A percentile compares a stretch with the other conserved stretches of the same genome.
Conservation (phyloP, 495 filamentous ascomycete genomes). For the Hypoxylon intermedium region DNA sequence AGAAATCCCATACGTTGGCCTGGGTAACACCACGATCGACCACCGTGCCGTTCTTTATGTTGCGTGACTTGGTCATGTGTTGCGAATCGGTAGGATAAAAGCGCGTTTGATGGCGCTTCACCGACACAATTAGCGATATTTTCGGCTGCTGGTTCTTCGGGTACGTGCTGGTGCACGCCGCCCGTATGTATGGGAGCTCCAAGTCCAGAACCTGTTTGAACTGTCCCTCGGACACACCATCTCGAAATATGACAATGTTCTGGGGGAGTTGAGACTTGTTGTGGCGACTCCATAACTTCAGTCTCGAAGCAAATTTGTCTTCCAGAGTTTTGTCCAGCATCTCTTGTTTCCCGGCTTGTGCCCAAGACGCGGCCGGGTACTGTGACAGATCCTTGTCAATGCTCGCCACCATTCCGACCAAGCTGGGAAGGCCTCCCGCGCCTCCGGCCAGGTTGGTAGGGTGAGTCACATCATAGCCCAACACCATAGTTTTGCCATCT, state of each 20-base stretch:
- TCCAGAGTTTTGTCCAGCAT: slow-evolving; percentile 66
- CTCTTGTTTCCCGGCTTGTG: slow-evolving; percentile 63
- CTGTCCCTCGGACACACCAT: slow-evolving; percentile 90
- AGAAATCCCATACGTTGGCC: slow-evolving; percentile 82
- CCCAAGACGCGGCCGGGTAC: slow-evolving; percentile 69
- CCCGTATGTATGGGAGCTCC: slow-evolving; percentile 51
- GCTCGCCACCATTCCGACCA: slow-evolving; percentile 78
- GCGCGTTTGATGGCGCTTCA: slow-evolving; percentile 90
- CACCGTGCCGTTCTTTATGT: slow-evolving; percentile 77
- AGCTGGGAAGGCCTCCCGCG: slow-evolving; percentile 63
- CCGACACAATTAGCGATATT: slow-evolving; percentile 71
- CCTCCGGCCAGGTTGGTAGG: slow-evolving; percentile 73
- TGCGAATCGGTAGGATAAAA: slow-evolving; percentile 71
- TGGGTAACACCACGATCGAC: slow-evolving; percentile 88
- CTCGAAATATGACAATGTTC: slow-evolving; percentile 86
- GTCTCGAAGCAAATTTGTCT: slow-evolving; percentile 63
- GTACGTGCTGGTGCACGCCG: slow-evolving; percentile 67
- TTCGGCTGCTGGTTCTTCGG: slow-evolving; percentile 58
- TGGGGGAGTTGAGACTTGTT: slow-evolving; percentile 62
- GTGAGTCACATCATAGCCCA: slow-evolving; percentile 89
- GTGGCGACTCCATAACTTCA: slow-evolving; percentile 66
- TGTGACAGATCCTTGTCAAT: slow-evolving; percentile 67
- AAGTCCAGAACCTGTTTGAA: slow-evolving; percentile 68
- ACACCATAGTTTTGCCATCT: slow-evolving; percentile 71
- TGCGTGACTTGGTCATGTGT: slow-evolving; percentile 58